Base-by-base conservation (phyloP, 805 yeast genomes). In the Ogataea pignaliae region DNA sequence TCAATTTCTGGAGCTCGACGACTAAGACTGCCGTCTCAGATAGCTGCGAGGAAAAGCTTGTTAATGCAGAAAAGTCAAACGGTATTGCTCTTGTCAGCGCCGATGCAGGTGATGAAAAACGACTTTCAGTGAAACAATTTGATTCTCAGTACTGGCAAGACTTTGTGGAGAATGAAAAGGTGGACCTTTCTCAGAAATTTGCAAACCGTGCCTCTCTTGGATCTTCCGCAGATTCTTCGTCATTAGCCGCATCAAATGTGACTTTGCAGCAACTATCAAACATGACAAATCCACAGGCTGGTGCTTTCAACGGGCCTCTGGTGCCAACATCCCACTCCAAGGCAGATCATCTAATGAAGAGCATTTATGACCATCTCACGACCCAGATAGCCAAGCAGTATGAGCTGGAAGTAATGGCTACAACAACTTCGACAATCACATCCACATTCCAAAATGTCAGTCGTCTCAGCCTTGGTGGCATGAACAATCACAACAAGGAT, bases 391-490 rank as follows among this genome's bases (percentile, higher is more conserved):
- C 45, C 9, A 41, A 41, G 31, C 29, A 33, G 4, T 17, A 42
- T 7, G 54, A 53, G 3, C 16, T 30, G 17, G 56, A 53, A 4
- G 7, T 42, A 6, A 34, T 35, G 40, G 44, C 40, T 10, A 43
- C 41, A n/a, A 38, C 52, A 12, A 32, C 39, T 5, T 18, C 46
- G 12, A 44, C 46, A 9, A 35, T 42, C 12, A 46, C 43, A 13
- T 44, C 48, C 10, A 44, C 53, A 3, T 52, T 47, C 36, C 54
- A 52, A 26, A 52, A 44, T 11, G 44, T 46, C 21, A 43, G 29
- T 16, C 21, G 37, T 30, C 33, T n/a, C 14, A 9, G 14, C 10
- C 4, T 21, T 7, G 14, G 14, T 30, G 33, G 14, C 9, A 30
- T 12, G 33, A 30, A 30, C 14, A 30, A 30, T 13, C 4, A 10